phyloP scores from a whole-genome alignment of 257 asterid species.

The Scutellaria galericulata region DNA sequence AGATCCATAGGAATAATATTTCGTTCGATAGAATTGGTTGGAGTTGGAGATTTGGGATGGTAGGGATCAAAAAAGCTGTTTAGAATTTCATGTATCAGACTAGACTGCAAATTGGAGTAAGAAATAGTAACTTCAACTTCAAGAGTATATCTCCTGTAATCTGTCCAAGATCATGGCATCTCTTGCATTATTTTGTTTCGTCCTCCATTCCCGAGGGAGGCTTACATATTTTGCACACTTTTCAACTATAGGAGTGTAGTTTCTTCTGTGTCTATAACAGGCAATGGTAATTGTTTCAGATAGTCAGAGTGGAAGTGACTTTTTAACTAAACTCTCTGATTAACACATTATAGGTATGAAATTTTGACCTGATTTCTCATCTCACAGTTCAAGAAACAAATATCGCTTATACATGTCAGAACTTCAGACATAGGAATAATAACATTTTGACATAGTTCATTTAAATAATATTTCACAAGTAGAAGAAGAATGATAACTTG shows the following conservation, averaged over 20 bases:
- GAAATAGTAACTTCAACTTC: too few species aligned
- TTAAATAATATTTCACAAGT: too few species aligned
- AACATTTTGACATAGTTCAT: too few species aligned
- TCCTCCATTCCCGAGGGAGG: not conserved
- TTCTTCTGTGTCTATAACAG: not conserved
- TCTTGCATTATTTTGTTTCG: not conserved
- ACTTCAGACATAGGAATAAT: not conserved
- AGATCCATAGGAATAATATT: not conserved
- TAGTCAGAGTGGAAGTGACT: not conserved
- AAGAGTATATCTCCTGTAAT: not conserved
- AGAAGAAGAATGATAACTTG: not conserved
- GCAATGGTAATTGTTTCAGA: not conserved
- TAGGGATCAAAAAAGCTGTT: not conserved
- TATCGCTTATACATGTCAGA: not conserved
- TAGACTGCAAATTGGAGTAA: slow-evolving; percentile 2
- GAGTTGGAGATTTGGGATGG: slow-evolving; percentile 21
- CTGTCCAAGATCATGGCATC: not conserved
- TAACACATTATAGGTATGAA: not conserved
- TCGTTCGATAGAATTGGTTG: slow-evolving; percentile 12
- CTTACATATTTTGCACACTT: slow-evolving; percentile 2
- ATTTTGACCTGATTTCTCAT: not conserved
- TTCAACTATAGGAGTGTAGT: not conserved
- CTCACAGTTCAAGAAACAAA: slow-evolving; percentile 20
- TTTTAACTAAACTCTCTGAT: not conserved
- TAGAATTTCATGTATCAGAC: not conserved